Percentiles rank a stretch among this genome's conserved stretches.
Conservation (phyloP, 441 rosid species). For the Hypseocharis bilobata region DNA sequence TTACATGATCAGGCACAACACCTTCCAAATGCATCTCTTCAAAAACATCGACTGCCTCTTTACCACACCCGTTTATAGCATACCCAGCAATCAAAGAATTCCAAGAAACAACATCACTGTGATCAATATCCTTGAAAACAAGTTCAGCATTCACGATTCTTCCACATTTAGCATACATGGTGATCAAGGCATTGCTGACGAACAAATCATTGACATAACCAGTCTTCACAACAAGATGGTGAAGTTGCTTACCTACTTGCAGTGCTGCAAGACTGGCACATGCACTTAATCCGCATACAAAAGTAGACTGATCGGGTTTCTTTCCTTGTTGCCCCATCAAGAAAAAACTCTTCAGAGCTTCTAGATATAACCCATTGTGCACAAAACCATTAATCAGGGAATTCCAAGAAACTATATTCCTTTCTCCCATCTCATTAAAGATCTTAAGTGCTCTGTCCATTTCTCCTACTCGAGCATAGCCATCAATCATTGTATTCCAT, state of each 20-base stretch:
- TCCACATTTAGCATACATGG: constrained; percentile 41
- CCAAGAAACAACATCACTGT: constrained; percentile 26
- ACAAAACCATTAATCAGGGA: constrained; percentile 29
- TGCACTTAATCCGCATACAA: constrained; percentile 29
- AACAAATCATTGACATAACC: constrained; percentile 25
- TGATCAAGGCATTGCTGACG: constrained; percentile 32
- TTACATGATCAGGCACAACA: constrained; percentile 27
- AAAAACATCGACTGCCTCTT: constrained; percentile 24
- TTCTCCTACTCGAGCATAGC: constrained; percentile 26
- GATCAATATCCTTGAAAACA: constrained; percentile 16
- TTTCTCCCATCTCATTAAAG: constrained; percentile 26
- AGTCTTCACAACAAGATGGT: constrained; percentile 23
- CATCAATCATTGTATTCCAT: constrained; percentile 36
- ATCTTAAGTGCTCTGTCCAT: constrained; percentile 19
- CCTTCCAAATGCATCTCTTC: constrained; percentile 26
- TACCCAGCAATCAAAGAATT: constrained; percentile 34
- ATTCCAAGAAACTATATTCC: constrained; percentile 37
- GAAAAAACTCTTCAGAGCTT: constrained; percentile 23
- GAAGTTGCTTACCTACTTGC: constrained; percentile 34
- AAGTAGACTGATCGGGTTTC: constrained; percentile 23
- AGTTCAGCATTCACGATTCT: constrained; percentile 23
- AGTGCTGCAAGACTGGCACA: constrained; percentile 32
- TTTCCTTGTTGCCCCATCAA: constrained; percentile 22
- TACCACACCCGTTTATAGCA: constrained; percentile 31
- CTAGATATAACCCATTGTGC: constrained; percentile 20